Base-by-base conservation (phyloP, 1,139 yeast genomes). In the Zygotorulaspora mrakii region DNA sequence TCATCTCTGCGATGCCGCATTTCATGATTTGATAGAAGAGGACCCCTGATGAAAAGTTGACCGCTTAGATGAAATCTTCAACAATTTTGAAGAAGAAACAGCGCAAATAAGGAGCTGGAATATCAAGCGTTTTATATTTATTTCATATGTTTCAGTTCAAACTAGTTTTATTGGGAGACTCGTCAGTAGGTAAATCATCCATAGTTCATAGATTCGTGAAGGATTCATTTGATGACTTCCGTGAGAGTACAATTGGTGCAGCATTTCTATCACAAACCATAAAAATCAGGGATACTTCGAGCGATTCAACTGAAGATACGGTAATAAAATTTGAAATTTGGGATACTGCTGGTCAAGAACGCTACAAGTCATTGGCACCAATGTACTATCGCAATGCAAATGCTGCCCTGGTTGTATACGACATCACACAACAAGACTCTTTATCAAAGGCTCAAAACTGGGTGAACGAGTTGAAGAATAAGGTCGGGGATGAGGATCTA, bases 241-340 rank as follows among this genome's bases (percentile, higher is more conserved):
- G 96, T 54, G 97, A 91, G 65, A 85, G 95, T 17, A 91, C 97
- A 5, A 91, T 91, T 46, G 97, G 97, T 11, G 98, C 98, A 3
- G 98, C 98, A 2, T 91, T 91, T 62, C 70, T 91, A 44, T 89
- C 98, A 11, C 97, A 91, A 61, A 81, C 95, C 5, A 80, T 91
- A 40, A 80, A 71, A 40, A 61, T 84, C 14, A 37, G 33, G 16
- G 31, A 27, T 14, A 27, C 21, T 14, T 35, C 39, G 11, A 33
- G 33, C 12, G 42, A 46, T 10, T 38, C 42, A 13, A 46, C 43
- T 13, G 50, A 53, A 12, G 67, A 67, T 39, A 74, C 79, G 1
- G 71, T 77, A 4, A 75, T 82, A 51, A 83, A 83, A 57, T 83
- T 82, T 59, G 94, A 83, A 59, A 83, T 83, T 45, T 83, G 94